A percentile compares a stretch with the other conserved stretches of the same genome.
phyloP scores from a whole-genome alignment of 1,284 basidiomycete genomes.

The Trichosporon coremiiforme region DNA sequence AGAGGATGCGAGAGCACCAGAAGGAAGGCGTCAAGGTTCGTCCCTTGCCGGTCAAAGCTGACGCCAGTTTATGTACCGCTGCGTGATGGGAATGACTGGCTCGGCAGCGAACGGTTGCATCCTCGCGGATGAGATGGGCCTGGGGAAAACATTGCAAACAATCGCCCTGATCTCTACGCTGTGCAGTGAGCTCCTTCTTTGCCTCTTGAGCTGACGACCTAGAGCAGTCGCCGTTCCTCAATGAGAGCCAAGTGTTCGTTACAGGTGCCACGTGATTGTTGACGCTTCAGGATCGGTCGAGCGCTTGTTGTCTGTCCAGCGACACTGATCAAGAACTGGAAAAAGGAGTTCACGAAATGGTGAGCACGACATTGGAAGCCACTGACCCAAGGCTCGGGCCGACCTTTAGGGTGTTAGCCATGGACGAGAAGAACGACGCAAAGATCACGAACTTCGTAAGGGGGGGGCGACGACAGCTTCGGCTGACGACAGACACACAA shows the following conservation, averaged over 20 bases:
- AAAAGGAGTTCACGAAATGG: conserved; percentile 94
- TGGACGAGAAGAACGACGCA: conserved; percentile 70
- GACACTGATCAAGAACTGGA: conserved; percentile 95
- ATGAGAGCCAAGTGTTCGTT: conserved; percentile 60
- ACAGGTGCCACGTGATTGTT: neutral
- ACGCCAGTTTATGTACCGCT: conserved; percentile 84
- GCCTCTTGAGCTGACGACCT: conserved; percentile 22
- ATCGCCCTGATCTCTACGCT: conserved; percentile 86
- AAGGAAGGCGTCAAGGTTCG: conserved; percentile 68
- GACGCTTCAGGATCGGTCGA: conserved; percentile 63
- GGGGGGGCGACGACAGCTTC: conserved; percentile 44
- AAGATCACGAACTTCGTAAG: conserved; percentile 74
- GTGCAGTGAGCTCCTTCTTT: conserved; percentile 64
- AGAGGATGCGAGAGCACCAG: conserved; percentile 84
- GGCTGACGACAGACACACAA: conserved; percentile 57
- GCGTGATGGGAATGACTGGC: conserved; percentile 88
- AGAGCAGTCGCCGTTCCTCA: conserved; percentile 76
- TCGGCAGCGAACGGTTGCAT: conserved; percentile 86
- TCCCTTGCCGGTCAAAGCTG: conserved; percentile 19
- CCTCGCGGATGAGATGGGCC: conserved; percentile 95
- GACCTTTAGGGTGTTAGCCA: conserved; percentile 65
- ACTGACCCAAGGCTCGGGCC: conserved; percentile 20
- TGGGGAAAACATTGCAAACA: conserved; percentile 87
- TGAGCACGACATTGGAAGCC: conserved; percentile 40
- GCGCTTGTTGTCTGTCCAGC: conserved; percentile 93